These are phyloP conservation scores for Theobroma cacao DNA, from an alignment of 345 rosid species.

Conservation along the genomic window DNA sequence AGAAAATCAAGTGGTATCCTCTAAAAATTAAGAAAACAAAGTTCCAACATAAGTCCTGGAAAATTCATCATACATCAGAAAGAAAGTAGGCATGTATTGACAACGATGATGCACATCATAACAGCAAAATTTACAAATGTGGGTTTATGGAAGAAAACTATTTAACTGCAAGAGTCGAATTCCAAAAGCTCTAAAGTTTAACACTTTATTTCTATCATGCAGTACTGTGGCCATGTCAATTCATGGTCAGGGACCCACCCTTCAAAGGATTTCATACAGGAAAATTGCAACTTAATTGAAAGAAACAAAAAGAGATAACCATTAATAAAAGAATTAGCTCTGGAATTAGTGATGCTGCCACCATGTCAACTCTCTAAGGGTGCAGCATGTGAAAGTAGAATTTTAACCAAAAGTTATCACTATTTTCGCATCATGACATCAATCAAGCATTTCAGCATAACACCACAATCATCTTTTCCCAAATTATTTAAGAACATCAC, in stretches of 20 bases:
- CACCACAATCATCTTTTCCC: neutral
- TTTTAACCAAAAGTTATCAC: neutral
- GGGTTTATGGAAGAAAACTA: neutral
- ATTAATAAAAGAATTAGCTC: neutral
- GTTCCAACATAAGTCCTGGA: constrained; percentile 6
- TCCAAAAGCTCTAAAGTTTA: neutral
- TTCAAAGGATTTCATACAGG: neutral
- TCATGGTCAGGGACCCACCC: neutral
- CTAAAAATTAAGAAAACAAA: constrained; percentile 36
- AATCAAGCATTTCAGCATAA: neutral
- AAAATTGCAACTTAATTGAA: neutral
- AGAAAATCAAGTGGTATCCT: constrained; percentile 98
- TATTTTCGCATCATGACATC: neutral
- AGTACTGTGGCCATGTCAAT: neutral
- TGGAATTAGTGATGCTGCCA: neutral
- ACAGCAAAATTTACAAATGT: neutral
- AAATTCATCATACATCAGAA: neutral
- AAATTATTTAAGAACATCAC: neutral
- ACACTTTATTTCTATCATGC: neutral
- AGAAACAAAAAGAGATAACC: neutral
- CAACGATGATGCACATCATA: neutral
- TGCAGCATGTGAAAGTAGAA: neutral
- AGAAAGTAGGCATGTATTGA: constrained; percentile 4
- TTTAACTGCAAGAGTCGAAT: neutral
- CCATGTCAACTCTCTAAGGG: neutral